These are phyloP conservation scores for Guyanaporus albipodus DNA, from an alignment of 768 basidiomycete species.

Conservation along the genomic window DNA sequence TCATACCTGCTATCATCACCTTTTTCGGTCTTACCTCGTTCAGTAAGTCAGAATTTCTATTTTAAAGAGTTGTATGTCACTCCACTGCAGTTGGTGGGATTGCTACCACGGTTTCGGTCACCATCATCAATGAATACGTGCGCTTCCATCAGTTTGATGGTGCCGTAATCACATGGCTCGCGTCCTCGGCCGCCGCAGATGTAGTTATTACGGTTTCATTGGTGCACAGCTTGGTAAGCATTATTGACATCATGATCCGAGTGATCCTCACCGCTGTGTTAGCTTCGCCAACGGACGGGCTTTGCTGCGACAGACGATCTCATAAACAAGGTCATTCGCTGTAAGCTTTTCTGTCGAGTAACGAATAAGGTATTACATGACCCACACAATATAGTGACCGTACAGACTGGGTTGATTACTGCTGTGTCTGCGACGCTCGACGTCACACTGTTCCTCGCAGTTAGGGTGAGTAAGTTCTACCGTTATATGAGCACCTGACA, in stretches of 20 bases:
- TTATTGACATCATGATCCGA: background rate
- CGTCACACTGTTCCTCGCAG: slow-evolving; percentile 21
- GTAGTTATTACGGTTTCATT: slow-evolving; percentile 40
- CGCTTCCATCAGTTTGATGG: slow-evolving; percentile 36
- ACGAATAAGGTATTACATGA: background rate
- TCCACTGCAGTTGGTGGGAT: slow-evolving; percentile 32
- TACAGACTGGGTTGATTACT: slow-evolving; percentile 29
- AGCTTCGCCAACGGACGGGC: slow-evolving; percentile 43
- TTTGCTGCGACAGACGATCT: slow-evolving; percentile 36
- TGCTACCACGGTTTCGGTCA: slow-evolving; percentile 33
- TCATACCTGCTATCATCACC: slow-evolving; percentile 25
- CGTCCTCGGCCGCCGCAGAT: slow-evolving; percentile 39
- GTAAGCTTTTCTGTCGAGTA: slow-evolving; percentile 20
- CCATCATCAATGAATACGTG: slow-evolving; percentile 32
- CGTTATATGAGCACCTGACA: background rate
- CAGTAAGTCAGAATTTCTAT: background rate
- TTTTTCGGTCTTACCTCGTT: slow-evolving; percentile 12
- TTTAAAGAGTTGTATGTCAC: background rate
- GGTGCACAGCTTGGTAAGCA: slow-evolving; percentile 40
- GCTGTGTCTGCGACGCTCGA: slow-evolving; percentile 18
- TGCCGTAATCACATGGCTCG: slow-evolving; percentile 41
- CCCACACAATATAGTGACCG: slow-evolving; percentile 19
- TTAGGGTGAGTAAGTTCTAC: slow-evolving; percentile 8
- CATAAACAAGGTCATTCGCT: slow-evolving; percentile 41
- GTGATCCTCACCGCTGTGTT: background rate